Base-by-base conservation (phyloP, 2,329 filamentous ascomycete genomes). In the Ascochyta clinopodiicola region DNA sequence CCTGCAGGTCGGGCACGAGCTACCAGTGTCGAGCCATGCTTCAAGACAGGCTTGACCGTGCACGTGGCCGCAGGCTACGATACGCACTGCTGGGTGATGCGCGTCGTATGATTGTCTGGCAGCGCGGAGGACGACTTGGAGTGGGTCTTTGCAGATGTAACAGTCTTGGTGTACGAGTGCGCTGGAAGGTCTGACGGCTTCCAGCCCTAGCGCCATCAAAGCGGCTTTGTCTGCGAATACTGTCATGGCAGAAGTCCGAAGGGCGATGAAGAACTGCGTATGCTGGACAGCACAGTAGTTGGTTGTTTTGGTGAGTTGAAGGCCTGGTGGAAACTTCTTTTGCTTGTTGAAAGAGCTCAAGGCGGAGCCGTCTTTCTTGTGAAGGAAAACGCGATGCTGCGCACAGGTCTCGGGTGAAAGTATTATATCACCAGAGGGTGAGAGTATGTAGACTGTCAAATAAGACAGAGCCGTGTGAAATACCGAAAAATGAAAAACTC, bases 1-100 rank as follows among this genome's bases (percentile, higher is more conserved):
- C 4, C 48, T 57, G 55, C 66, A 69, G 17, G 40, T 58, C 9
- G 63, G 63, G n/a, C 64, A 69, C 2, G 57, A 52, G 45, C 63
- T 56, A 15, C 66, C 51, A 3, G 54, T 45, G 1, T 61, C 53
- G 12, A 69, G 57, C 64, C 64, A 69, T 3, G 54, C 53, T 15
- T 24, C 9, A 4, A 67, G 55, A 53, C 64, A 69, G 6, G 61
- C 55, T 29, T 49, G 10, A 27, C 66, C 64, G 15, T 67, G 27
- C 17, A 65, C 24, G 44, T 69, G 66, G 27, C 56, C 49, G 36
- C 66, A 68, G 12, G 47, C 27, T 17, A 19, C 40, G 48, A 68
- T 61, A 17, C 61, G 61, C 4, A 67, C 51, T 5, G 63, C 61
- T 12, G 29, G 1, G 21, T 67, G 66, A 21, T 48, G 42, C 15